Conservation (phyloP, 345 rosid species). For the Gossypium australe region DNA sequence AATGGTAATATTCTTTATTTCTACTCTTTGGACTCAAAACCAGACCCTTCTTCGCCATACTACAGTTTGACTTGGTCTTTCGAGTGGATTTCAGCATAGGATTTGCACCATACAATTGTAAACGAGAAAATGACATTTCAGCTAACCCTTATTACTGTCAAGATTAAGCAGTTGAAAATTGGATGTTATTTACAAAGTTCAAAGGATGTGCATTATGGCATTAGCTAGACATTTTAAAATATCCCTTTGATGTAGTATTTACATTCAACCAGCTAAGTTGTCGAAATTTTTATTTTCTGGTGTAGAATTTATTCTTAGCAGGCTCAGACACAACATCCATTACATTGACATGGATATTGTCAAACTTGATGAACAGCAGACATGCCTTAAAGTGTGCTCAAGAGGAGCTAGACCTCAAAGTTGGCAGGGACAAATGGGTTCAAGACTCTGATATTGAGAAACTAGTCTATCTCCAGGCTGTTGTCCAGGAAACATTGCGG, state of each 20-base stretch:
- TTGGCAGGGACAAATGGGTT: slow-evolving; percentile 22
- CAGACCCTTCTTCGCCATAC: background rate
- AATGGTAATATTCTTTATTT: slow-evolving; percentile 3
- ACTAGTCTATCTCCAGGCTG: slow-evolving; percentile 21
- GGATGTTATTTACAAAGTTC: background rate
- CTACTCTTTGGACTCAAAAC: background rate
- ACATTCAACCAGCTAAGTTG: background rate
- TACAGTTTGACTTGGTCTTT: background rate
- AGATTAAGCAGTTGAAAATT: background rate
- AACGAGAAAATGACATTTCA: background rate
- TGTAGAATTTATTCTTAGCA: slow-evolving; percentile 32
- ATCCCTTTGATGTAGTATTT: background rate
- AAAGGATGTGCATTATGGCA: background rate
- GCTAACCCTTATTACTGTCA: background rate
- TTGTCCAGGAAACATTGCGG: slow-evolving; percentile 18
- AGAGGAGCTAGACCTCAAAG: slow-evolving; percentile 28
- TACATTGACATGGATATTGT: slow-evolving; percentile 31
- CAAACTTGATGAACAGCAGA: slow-evolving; percentile 30
- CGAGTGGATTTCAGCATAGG: background rate
- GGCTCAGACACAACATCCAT: slow-evolving; percentile 32
- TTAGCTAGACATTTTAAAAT: too few species aligned
- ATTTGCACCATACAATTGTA: background rate
- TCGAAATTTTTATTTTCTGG: background rate
- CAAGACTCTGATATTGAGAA: slow-evolving; percentile 24
- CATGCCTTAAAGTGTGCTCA: slow-evolving; percentile 21